phyloP scores from a whole-genome alignment of 768 basidiomycete species.

The Termitomyces sp. region DNA sequence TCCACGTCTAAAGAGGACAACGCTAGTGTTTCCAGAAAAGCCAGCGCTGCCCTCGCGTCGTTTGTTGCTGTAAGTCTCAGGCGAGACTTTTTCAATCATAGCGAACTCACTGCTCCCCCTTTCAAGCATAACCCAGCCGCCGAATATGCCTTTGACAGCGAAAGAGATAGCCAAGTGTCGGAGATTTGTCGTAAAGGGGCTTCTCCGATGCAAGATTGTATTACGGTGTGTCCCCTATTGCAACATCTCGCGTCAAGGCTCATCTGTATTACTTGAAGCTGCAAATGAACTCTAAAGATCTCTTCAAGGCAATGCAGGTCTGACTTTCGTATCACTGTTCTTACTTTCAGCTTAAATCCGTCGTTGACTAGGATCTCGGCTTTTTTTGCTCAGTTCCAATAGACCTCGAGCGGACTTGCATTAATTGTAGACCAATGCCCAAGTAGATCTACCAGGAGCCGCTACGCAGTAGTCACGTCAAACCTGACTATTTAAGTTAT shows the following conservation, averaged over 20 bases:
- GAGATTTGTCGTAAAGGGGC: slow-evolving; percentile 50
- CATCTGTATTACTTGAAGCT: slow-evolving; percentile 28
- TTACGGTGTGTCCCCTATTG: slow-evolving; percentile 35
- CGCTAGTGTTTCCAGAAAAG: neutral
- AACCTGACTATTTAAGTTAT: neutral
- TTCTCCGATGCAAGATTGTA: slow-evolving; percentile 42
- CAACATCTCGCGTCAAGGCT: neutral
- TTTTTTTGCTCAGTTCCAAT: slow-evolving; percentile 68
- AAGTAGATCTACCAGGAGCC: slow-evolving; percentile 15
- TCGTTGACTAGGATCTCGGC: slow-evolving; percentile 41
- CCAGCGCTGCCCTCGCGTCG: slow-evolving; percentile 4
- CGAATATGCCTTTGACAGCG: slow-evolving; percentile 58
- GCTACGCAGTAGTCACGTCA: neutral
- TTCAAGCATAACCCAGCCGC: slow-evolving; percentile 41
- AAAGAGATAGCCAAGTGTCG: slow-evolving; percentile 48
- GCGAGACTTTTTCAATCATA: neutral
- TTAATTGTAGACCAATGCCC: slow-evolving; percentile 65
- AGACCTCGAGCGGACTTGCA: slow-evolving; percentile 59
- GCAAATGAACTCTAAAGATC: slow-evolving; percentile 53
- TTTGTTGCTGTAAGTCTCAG: slow-evolving; percentile 11
- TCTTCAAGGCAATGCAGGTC: slow-evolving; percentile 75
- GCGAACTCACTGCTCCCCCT: neutral
- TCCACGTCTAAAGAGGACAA: neutral
- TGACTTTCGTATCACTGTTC: neutral
- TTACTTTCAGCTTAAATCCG: neutral